Conservation (phyloP, 2,329 filamentous ascomycete species). For the Xylariaceae sp. region DNA sequence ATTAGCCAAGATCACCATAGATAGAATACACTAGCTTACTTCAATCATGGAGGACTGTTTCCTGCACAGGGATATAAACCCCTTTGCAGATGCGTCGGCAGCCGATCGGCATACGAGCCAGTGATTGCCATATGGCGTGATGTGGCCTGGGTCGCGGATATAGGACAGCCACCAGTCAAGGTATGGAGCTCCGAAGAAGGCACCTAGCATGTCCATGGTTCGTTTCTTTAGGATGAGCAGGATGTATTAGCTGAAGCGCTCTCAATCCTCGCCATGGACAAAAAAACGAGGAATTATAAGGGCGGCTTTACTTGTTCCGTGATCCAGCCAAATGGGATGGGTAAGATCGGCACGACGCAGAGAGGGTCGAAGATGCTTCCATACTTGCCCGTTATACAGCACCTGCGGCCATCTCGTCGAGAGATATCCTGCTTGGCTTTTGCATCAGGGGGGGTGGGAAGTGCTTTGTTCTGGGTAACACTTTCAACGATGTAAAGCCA, state of each 20-base stretch:
- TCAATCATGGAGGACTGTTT: conserved; percentile 26
- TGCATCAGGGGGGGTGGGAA: conserved; percentile 11
- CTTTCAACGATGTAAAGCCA: conserved; percentile 27
- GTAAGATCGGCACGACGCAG: conserved; percentile 20
- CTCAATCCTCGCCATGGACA: background rate
- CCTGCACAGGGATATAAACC: conserved; percentile 22
- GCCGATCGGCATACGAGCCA: conserved; percentile 30
- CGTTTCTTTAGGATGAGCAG: conserved; percentile 7
- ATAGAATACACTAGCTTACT: conserved; percentile 17
- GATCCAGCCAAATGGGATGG: conserved; percentile 20
- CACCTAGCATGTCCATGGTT: conserved; percentile 22
- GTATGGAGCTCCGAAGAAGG: conserved; percentile 28
- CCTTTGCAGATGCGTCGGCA: conserved; percentile 19
- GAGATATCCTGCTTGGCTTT: conserved; percentile 11
- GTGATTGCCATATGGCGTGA: conserved; percentile 18
- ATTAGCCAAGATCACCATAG: conserved; percentile 1
- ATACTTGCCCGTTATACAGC: conserved; percentile 24
- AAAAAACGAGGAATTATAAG: conserved; percentile 1
- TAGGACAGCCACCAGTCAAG: conserved; percentile 31
- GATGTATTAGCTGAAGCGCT: conserved; percentile 1
- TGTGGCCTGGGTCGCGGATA: conserved; percentile 9
- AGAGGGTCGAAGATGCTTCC: conserved; percentile 21
- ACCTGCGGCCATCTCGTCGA: conserved; percentile 21
- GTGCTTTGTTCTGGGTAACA: conserved; percentile 10
- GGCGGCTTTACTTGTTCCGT: conserved; percentile 4